Conservation (phyloP, 2,329 filamentous ascomycete species). For the Cordyceps pruinosa region DNA sequence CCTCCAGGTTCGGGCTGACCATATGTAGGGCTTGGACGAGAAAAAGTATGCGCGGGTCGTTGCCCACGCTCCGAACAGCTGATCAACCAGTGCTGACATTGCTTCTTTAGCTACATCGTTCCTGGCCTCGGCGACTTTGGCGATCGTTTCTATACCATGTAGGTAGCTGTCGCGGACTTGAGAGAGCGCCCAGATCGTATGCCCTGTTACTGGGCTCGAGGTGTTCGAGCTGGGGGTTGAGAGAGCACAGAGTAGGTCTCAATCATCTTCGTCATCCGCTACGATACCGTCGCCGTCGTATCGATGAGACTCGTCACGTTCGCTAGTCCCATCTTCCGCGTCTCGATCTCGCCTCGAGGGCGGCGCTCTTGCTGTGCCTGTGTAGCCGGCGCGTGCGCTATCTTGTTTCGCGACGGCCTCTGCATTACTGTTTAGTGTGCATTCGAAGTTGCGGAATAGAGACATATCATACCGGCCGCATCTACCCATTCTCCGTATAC, state of each 20-base stretch:
- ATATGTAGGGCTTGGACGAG: conserved; percentile 70
- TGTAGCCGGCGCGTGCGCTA: conserved; percentile 23
- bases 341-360: conserved; percentile 16
- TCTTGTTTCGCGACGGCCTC: conserved; percentile 46
- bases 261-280: conserved; percentile 51
- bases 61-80: not conserved
- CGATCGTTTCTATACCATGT: conserved; percentile 92
- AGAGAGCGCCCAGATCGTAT: not conserved
- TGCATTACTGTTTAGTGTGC: conserved; percentile 20
- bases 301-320: conserved; percentile 43
- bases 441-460: not conserved
- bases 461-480: conserved; percentile 50
- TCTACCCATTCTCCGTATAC: conserved; percentile 99
- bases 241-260: conserved; percentile 19
- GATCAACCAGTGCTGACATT: conserved; percentile 5
- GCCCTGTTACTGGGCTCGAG: not conserved
- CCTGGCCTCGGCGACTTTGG: conserved; percentile 93
- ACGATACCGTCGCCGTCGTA: conserved; percentile 49
- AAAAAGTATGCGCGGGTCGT: conserved; percentile 69
- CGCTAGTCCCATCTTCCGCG: conserved; percentile 25
- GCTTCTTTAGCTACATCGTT: conserved; percentile 70
- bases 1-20: conserved; percentile 18
- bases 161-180: conserved; percentile 17
- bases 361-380: conserved; percentile 20
- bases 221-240: not conserved